phyloP scores from a whole-genome alignment of 1,284 basidiomycete species.

The Lentinus polychrous region DNA sequence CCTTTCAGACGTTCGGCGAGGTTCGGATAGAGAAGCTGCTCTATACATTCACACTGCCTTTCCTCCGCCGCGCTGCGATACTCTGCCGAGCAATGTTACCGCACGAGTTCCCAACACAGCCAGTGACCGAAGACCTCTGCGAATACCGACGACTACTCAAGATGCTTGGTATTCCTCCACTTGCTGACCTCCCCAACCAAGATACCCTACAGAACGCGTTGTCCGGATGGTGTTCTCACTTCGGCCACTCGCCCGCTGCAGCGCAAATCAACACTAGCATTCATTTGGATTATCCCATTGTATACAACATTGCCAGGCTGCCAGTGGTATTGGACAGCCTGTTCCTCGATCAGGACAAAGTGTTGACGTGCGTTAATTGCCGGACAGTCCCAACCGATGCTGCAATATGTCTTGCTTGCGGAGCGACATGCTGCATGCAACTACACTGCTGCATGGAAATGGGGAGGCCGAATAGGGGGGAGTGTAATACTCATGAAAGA shows the following conservation, averaged over 20 bases:
- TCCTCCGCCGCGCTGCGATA: slow-evolving; percentile 87
- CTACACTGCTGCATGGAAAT: slow-evolving; percentile 87
- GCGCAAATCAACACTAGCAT: slow-evolving; percentile 71
- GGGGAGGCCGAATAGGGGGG: slow-evolving; percentile 61
- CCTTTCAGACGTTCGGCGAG: slow-evolving; percentile 73
- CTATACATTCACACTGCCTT: slow-evolving; percentile 88
- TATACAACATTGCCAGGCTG: slow-evolving; percentile 82
- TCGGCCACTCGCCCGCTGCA: slow-evolving; percentile 66
- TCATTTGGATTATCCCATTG: slow-evolving; percentile 74
- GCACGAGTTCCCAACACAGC: slow-evolving; percentile 47
- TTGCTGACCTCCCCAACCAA: slow-evolving; percentile 71
- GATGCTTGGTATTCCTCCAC: slow-evolving; percentile 71
- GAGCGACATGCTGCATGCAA: slow-evolving; percentile 84
- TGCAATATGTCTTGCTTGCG: slow-evolving; percentile 91
- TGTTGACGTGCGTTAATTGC: slow-evolving; percentile 73
- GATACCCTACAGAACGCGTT: slow-evolving; percentile 79
- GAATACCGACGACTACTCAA: slow-evolving; percentile 81
- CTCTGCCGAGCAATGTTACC: slow-evolving; percentile 76
- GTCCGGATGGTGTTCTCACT: slow-evolving; percentile 80
- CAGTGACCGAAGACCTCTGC: slow-evolving; percentile 29
- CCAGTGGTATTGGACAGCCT: slow-evolving; percentile 82
- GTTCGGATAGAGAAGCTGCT: slow-evolving; percentile 81
- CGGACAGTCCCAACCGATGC: slow-evolving; percentile 78
- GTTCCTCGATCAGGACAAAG: slow-evolving; percentile 65
- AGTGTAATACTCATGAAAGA: slow-evolving; percentile 94